Conservation (phyloP, 176 grass and related monocot genomes). For the Calamus simplicifolius region DNA sequence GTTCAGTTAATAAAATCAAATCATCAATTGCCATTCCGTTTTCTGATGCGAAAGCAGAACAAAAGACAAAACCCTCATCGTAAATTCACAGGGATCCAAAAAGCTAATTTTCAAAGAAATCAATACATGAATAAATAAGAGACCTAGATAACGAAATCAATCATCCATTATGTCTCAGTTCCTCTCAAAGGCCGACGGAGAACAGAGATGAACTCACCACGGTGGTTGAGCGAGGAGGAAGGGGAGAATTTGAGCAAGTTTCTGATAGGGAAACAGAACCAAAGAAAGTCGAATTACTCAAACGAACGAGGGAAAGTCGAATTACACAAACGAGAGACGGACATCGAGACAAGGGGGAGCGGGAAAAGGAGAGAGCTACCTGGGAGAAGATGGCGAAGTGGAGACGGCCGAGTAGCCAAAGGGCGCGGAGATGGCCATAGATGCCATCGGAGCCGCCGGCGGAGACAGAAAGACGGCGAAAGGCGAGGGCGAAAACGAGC, state of each 20-base stretch:
- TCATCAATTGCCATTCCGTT: too few species aligned
- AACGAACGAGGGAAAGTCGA: too few species aligned
- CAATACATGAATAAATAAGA: background rate
- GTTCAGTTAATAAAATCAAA: too few species aligned
- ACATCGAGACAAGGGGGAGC: background rate
- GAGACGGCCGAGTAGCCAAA: constrained; percentile 18
- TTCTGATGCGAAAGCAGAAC: too few species aligned
- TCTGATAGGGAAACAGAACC: background rate
- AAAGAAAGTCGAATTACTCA: too few species aligned
- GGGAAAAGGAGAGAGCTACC: background rate
- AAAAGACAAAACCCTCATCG: too few species aligned
- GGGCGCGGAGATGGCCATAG: constrained; percentile 29
- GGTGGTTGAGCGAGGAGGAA: constrained; percentile 3
- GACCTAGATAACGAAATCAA: background rate
- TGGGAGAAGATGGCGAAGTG: background rate
- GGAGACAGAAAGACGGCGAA: background rate
- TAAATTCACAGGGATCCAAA: too few species aligned
- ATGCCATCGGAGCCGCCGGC: constrained; percentile 18
- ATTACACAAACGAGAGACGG: too few species aligned
- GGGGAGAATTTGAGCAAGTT: constrained; percentile 12
- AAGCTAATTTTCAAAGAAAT: too few species aligned
- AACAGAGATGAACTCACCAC: constrained; percentile 23
- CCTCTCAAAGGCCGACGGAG: background rate
- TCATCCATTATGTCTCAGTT: background rate
- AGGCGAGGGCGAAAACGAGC: too few species aligned